phyloP scores from a whole-genome alignment of 2,329 filamentous ascomycete species.

The Colletotrichum plurivorum region DNA sequence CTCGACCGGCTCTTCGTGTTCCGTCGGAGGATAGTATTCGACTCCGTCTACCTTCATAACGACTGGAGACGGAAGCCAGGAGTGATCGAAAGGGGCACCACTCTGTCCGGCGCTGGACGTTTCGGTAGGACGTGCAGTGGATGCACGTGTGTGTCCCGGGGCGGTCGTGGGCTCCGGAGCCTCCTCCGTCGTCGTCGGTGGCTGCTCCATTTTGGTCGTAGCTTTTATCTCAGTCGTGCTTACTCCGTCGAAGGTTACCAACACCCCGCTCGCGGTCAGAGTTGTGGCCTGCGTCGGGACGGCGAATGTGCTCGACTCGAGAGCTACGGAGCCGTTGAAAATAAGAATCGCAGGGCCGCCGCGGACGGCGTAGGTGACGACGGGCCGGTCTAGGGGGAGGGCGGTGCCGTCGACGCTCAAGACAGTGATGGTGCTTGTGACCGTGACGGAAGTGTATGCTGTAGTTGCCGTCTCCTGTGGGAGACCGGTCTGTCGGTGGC shows the following conservation, averaged over 20 bases:
- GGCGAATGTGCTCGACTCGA: slow-evolving; percentile 1
- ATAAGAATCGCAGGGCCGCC: background rate
- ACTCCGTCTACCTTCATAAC: background rate
- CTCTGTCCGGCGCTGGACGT: background rate
- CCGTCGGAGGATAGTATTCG: slow-evolving; percentile 16
- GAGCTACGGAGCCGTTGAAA: background rate
- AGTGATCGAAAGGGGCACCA: background rate
- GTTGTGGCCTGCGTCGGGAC: background rate
- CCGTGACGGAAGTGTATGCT: background rate
- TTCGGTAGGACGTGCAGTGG: background rate
- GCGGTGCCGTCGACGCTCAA: slow-evolving; percentile 3
- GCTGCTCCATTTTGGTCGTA: background rate
- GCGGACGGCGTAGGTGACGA: background rate
- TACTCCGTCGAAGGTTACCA: background rate
- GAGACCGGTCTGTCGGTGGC: background rate
- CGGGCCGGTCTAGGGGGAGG: background rate
- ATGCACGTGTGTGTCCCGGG: background rate
- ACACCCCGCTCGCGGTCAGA: background rate
- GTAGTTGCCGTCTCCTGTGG: background rate
- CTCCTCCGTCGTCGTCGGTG: background rate
- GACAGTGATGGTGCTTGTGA: slow-evolving; percentile 2
- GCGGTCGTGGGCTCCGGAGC: background rate
- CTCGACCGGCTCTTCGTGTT: slow-evolving; percentile 12
- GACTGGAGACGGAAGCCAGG: slow-evolving; percentile 7
- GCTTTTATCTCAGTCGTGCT: background rate